Base-by-base conservation (phyloP, 495 filamentous ascomycete genomes). In the Talaromyces liani region DNA sequence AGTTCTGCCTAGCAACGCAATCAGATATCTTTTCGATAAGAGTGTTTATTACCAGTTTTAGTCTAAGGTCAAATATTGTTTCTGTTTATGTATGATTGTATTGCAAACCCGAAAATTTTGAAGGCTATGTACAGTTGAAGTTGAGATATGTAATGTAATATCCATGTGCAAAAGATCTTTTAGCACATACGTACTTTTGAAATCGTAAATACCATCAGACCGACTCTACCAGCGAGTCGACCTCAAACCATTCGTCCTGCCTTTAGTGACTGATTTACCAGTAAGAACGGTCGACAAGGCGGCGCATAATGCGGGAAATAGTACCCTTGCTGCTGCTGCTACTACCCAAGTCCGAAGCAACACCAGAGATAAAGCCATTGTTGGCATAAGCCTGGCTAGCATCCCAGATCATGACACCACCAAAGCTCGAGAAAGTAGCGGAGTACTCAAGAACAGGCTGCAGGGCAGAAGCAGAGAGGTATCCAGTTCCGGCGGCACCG, bases 381-480 rank as follows among this genome's bases (percentile, higher is more conserved):
- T 90, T 90, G 34, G 69, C 72, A 67, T 82, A 84, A 1, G 82
- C 84, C 74, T 87, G 84, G 12, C 74, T 82, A 65, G 82, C 82
- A 77, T 91, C 88, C 88, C 87, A 91, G 67, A 88, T 76, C 88
- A 90, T 89, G 3, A 88, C 80, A 24, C 88, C 88, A 7, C 87
- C 87, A 65, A 90, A 87, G 69, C 82, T 87, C 2, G 74, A 67
- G 69, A 84, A 86, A 49, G 73, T 70, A 73, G 83, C 79, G 63
- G 72, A 70, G 65, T 82, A 84, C 39, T 71, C 31, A 61, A 87
- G 79, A 29, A 86, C 79, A 24, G 71, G 68, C 22, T 67, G 69
- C 12, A 90, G 72, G 27, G 75, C 65, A 10, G 64, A 65, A 1
- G 80, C 76, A 0, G 75, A 66, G 8, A 83, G 63, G 68, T 89